Percentiles rank a stretch among this genome's conserved stretches.
phyloP scores from a whole-genome alignment of 805 yeast species.

The Cyberlindnera euphorbiae region DNA sequence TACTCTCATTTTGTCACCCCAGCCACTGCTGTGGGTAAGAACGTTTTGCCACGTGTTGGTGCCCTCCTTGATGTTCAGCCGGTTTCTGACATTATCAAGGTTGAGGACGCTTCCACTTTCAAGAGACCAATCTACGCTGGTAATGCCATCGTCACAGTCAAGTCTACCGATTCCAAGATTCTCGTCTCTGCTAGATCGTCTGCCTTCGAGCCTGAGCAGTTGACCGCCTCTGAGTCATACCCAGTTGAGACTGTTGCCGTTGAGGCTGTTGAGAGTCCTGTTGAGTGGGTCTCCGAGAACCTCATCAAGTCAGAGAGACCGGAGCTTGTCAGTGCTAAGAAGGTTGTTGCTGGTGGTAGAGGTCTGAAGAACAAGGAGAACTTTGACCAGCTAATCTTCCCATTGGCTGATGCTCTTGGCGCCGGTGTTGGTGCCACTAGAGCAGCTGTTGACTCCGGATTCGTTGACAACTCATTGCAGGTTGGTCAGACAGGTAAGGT shows the following conservation, averaged over 20 bases:
- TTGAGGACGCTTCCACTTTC: slow-evolving; percentile 65
- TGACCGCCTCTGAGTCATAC: slow-evolving; percentile 32
- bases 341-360: slow-evolving; percentile 89
- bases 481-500: slow-evolving; percentile 98
- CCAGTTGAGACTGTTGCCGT: slow-evolving; percentile 45
- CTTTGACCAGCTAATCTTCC: slow-evolving; percentile 70
- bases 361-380: slow-evolving; percentile 88
- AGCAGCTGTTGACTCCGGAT: slow-evolving; percentile 97
- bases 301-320: slow-evolving; percentile 81
- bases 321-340: slow-evolving; percentile 77
- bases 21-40: slow-evolving; percentile 85
- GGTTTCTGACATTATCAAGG: slow-evolving; percentile 71
- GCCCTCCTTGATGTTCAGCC: slow-evolving; percentile 87
- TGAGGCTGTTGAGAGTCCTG: slow-evolving; percentile 31
- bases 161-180: slow-evolving; percentile 58
- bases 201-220: slow-evolving; percentile 55
- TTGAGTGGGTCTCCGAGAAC: slow-evolving; percentile 72
- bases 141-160: slow-evolving; percentile 81
- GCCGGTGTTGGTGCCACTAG: slow-evolving; percentile 98
- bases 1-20: slow-evolving; percentile 73
- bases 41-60: slow-evolving; percentile 79
- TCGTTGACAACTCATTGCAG: slow-evolving; percentile 92
- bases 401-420: slow-evolving; percentile 82
- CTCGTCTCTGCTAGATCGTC: slow-evolving; percentile 80
- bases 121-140: slow-evolving; percentile 96